A percentile compares a stretch with the other conserved stretches of the same genome.
Evolutionary conservation across 805 yeast species (phyloP).

Genomic region (Scheffersomyces ergatensis): DNA sequence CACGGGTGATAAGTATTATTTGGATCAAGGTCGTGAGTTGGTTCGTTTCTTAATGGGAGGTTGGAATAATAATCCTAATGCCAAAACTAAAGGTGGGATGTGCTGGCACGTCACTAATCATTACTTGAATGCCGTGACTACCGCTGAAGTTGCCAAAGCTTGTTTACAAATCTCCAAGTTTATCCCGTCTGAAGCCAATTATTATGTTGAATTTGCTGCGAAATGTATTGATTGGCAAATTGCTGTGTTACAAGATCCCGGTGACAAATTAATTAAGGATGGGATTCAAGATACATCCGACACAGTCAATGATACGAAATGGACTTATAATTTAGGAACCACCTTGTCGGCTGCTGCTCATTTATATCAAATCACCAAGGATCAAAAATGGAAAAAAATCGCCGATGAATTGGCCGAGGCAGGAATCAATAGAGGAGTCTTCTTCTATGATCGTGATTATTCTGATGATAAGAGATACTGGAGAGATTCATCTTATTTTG

Average conservation of each 20-base stretch:
- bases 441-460: conserved; percentile 65
- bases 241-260: conserved; percentile 47
- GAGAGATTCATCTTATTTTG: conserved; percentile 62
- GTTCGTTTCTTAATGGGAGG: conserved; percentile 66
- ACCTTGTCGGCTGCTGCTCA: conserved; percentile 54
- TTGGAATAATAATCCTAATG: conserved; percentile 45
- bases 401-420: conserved; percentile 54
- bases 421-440: conserved; percentile 53
- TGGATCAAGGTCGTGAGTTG: conserved; percentile 57
- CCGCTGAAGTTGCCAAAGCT: conserved; percentile 65
- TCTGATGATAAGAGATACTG: conserved; percentile 54
- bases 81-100: conserved; percentile 55
- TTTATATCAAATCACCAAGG: conserved; percentile 49
- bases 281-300: conserved; percentile 52
- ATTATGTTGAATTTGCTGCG: conserved; percentile 57
- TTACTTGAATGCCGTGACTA: conserved; percentile 64
- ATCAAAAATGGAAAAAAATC: conserved; percentile 47
- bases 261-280: conserved; percentile 57
- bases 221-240: conserved; percentile 60
- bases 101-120: conserved; percentile 63
- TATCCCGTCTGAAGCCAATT: conserved; percentile 45
- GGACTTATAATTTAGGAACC: conserved; percentile 69
- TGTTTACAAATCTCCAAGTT: conserved; percentile 55
- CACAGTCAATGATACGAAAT: conserved; percentile 49
- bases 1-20: conserved; percentile 50